Evolutionary conservation across 306 rosid genomes (phyloP), one percentile per base, ranked within the genome.

Genomic region (Begonia peltatifolia): DNA sequence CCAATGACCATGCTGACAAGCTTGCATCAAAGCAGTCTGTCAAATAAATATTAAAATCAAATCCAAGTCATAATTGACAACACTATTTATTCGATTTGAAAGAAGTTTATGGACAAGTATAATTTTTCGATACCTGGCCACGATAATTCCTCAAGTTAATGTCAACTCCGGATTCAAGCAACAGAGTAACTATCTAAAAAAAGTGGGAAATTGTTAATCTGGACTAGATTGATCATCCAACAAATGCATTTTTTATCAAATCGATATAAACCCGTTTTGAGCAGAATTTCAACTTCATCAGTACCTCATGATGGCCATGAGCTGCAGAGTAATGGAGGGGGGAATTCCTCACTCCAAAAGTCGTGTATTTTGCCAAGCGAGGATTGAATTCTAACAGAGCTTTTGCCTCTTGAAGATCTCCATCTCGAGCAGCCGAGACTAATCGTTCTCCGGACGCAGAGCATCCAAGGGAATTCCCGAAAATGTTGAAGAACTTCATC

Each of bases 1-100:
- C 99, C 95, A 90, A 43, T 79, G 92, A 75, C 99, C 99, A 69
- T 86, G 82, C 68, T 86, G 95, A 68, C 99, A 90, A 60, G 99
- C 99, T 90, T 90, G 99, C 99, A 90, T 90, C 82, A 90, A 75
- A 61, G 99, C 99, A 71, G 99, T 90, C 99, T 89, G 84, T 74
- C 71, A 52, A 64, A 53, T 52, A 48, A 47, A 20, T 7, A 30
- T 30, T 30, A 7, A 30, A 5, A 30, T 30, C 38, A 30, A 30
- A 30, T 3, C 8, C 38, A 30, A 6, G 3, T 30, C 38, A 30
- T 30, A 30, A 30, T 6, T 30, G 3, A 30, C 1, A 2, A 30
- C 38, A 30, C 38, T 6, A 30, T 7, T 30, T 30, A 30, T 30
- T 30, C 38, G 7, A 30, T 30, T 30, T 7, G 9, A 30, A 30